phyloP scores from a whole-genome alignment of 2,329 filamentous ascomycete species.

The Fusarium cyanostomum region DNA sequence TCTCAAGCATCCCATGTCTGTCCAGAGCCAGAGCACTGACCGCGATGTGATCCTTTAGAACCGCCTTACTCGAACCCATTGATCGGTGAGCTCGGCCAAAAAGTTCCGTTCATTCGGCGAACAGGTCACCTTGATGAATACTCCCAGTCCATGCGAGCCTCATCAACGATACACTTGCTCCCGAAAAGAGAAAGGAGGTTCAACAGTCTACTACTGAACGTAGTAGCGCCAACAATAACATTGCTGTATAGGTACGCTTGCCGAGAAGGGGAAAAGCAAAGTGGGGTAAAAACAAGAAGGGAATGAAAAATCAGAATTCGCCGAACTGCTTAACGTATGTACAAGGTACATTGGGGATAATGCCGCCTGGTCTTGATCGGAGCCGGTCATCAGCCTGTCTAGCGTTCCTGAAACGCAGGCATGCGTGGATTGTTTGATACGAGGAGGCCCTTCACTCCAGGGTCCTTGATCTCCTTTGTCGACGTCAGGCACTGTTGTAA shows the following conservation, averaged over 20 bases:
- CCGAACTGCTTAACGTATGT: constrained; percentile 9
- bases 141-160: constrained; percentile 3
- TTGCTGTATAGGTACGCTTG: constrained; percentile 13
- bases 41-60: constrained; percentile 1
- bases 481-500: constrained; percentile 29
- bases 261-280: constrained; percentile 22
- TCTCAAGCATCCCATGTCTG: constrained; percentile 29
- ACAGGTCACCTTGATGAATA: background rate
- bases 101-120: background rate
- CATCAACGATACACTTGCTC: background rate
- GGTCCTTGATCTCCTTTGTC: constrained; percentile 34
- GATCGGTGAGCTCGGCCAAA: constrained; percentile 8
- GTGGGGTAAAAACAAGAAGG: constrained; percentile 21
- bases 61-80: constrained; percentile 2
- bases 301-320: constrained; percentile 28
- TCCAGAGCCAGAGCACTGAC: constrained; percentile 16
- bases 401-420: constrained; percentile 28
- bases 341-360: constrained; percentile 29
- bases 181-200: background rate
- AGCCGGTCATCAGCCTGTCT: constrained; percentile 18
- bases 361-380: constrained; percentile 20
- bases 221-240: constrained; percentile 11
- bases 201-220: too few relatives aligned
- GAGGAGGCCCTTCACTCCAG: constrained; percentile 22
- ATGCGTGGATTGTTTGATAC: constrained; percentile 17